Conservation (phyloP, 441 rosid species). For the Breynia disticha region DNA sequence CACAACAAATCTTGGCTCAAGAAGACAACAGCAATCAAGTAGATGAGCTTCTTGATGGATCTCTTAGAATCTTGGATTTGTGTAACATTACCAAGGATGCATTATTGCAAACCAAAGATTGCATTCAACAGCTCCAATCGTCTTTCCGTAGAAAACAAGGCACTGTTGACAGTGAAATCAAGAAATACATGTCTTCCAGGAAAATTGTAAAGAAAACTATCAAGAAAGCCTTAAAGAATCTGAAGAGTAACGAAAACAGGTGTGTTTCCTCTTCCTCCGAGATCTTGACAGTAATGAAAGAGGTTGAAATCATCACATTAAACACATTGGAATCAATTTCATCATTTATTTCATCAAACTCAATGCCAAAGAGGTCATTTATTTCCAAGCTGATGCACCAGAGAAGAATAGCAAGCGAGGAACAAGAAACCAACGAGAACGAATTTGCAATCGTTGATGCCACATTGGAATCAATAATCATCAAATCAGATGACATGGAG, state of each 20-base stretch:
- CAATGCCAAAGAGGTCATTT: constrained; percentile 22
- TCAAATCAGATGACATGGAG: constrained; percentile 17
- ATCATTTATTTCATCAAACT: constrained; percentile 14
- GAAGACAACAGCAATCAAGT: constrained; percentile 6
- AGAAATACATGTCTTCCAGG: constrained; percentile 17
- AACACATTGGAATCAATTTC: constrained; percentile 26
- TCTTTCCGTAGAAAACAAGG: constrained; percentile 23
- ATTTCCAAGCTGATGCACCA: constrained; percentile 31
- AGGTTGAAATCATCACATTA: constrained; percentile 22
- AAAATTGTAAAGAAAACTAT: constrained; percentile 24
- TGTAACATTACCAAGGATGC: constrained; percentile 27
- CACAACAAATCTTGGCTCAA: constrained; percentile 20
- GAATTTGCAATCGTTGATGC: constrained; percentile 23
- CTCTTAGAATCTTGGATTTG: constrained; percentile 32
- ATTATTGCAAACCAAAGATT: constrained; percentile 25
- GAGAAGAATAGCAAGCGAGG: constrained; percentile 17
- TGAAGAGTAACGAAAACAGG: constrained; percentile 18
- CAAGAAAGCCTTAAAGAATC: constrained; percentile 19
- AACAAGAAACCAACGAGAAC: constrained; percentile 12
- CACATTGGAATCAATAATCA: constrained; percentile 9
- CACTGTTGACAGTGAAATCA: constrained; percentile 18
- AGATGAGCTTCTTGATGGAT: constrained; percentile 26
- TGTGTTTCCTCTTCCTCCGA: neutral
- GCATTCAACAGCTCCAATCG: constrained; percentile 24
- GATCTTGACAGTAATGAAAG: constrained; percentile 14